Evolutionary conservation across 1,139 yeast genomes (phyloP), one percentile per base, ranked within the genome.

Genomic region (Debaryomyces singareniensis): DNA sequence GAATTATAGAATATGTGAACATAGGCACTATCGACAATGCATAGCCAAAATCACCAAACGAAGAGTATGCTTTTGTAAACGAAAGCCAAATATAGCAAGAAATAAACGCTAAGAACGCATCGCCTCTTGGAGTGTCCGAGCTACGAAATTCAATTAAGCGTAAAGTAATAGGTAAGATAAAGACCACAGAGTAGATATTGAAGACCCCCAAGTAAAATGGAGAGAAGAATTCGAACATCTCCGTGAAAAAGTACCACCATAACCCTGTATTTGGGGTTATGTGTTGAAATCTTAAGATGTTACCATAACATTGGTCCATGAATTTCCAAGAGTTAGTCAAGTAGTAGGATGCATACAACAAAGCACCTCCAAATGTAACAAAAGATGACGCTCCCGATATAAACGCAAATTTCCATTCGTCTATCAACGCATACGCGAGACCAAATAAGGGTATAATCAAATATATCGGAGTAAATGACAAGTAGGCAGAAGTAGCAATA

Each of bases 171-270:
- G 97, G 97, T 1, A 82, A 37, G 3, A 82, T 66, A 50, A 84
- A 84, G 2, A 80, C 58, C 18, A 75, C 61, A n/a, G 78, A 58
- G 55, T 78, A 86, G 28, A 89, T 47, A 48, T 87, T 91, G 71
- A 89, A 93, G 16, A 87, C 79, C 7, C 87, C 79, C 25, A 80
- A 61, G 61, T 84, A 91, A 51, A 91, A 87, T 12, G 86, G 78
- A 16, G 82, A 71, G 65, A 91, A 91, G 48, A 78, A 84, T 33
- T 81, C 93, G 58, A 91, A 91, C 78, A 91, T 84, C 53, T 91
- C 98, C 16, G 93, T 82, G 62, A 91, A 91, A 44, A 89, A 77
- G 60, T 91, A 91, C 99, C 99, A 91, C 99, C 99, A 91, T 24
- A 91, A 64, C 0, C 98, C 98, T 39, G 91, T 58, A 53, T 87